Percentiles rank a stretch among this genome's conserved stretches.
Conservation (phyloP, 78 protist genomes). For the Diacronema lutheri region DNA sequence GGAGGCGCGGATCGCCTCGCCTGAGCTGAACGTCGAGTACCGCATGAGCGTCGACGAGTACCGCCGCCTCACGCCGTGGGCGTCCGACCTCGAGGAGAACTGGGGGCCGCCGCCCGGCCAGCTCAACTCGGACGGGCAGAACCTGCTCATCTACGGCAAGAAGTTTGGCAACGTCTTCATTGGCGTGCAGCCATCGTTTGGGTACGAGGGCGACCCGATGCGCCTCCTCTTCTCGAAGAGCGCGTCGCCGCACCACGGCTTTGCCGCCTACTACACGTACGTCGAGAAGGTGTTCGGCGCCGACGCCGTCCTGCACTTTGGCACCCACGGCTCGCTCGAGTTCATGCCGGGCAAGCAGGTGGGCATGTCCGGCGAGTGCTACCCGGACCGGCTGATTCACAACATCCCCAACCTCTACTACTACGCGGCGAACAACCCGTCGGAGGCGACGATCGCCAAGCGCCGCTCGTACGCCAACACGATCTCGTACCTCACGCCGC, state of each 20-base stretch:
- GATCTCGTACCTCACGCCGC: constrained; percentile 57
- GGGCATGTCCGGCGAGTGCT: constrained; percentile 37
- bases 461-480: constrained; percentile 53
- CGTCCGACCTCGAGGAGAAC: constrained; percentile 41
- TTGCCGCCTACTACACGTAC: constrained; percentile 57
- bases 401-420: constrained; percentile 46
- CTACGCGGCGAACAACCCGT: constrained; percentile 57
- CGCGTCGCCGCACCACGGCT: constrained; percentile 57
- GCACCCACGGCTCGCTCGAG: constrained; percentile 57
- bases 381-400: constrained; percentile 51
- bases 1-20: constrained; percentile 45
- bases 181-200: constrained; percentile 57
- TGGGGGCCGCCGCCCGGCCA: constrained; percentile 50
- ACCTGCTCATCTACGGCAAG: constrained; percentile 48
- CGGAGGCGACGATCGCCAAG: constrained; percentile 56
- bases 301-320: constrained; percentile 58
- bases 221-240: constrained; percentile 48
- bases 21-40: constrained; percentile 49
- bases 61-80: constrained; percentile 39
- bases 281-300: constrained; percentile 48
- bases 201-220: constrained; percentile 62
- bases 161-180: constrained; percentile 47
- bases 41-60: constrained; percentile 36
- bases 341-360: constrained; percentile 65
- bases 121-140: constrained; percentile 50